Evolutionary conservation across 129 eudicot genomes (phyloP).

Genomic region (Deinandra increscens): DNA sequence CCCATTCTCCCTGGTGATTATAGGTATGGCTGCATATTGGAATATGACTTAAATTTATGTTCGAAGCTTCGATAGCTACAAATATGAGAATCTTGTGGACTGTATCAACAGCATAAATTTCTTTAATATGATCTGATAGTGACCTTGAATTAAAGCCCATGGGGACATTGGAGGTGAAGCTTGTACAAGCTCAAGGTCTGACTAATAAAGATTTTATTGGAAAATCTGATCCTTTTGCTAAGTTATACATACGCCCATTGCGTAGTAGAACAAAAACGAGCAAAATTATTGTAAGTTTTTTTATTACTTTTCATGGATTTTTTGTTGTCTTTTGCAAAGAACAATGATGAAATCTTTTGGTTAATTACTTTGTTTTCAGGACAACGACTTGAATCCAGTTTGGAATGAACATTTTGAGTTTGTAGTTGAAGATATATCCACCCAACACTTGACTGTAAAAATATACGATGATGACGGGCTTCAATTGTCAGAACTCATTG

Average conservation of each 20-base stretch:
- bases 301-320: background rate
- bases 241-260: constrained; percentile 64
- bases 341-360: background rate
- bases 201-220: constrained; percentile 90
- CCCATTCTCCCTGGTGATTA: constrained; percentile 95
- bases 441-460: constrained; percentile 85
- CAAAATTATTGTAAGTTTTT: constrained; percentile 79
- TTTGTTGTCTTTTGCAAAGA: background rate
- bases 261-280: constrained; percentile 70
- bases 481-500: constrained; percentile 84
- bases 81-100: constrained; percentile 4
- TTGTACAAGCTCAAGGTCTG: constrained; percentile 88
- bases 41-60: background rate
- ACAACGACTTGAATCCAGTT: constrained; percentile 85
- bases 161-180: constrained; percentile 92
- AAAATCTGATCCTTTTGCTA: constrained; percentile 94
- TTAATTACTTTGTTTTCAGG: constrained; percentile 44
- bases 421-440: constrained; percentile 75
- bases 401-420: constrained; percentile 99
- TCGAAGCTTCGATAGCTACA: background rate
- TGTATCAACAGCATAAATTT: constrained; percentile 7
- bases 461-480: constrained; percentile 82
- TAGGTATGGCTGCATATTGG: constrained; percentile 46
- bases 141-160: constrained; percentile 88
- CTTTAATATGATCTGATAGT: constrained; percentile 32